Evolutionary conservation across 495 filamentous ascomycete genomes (phyloP).

Genomic region (Barbatosphaeria neglecta): DNA sequence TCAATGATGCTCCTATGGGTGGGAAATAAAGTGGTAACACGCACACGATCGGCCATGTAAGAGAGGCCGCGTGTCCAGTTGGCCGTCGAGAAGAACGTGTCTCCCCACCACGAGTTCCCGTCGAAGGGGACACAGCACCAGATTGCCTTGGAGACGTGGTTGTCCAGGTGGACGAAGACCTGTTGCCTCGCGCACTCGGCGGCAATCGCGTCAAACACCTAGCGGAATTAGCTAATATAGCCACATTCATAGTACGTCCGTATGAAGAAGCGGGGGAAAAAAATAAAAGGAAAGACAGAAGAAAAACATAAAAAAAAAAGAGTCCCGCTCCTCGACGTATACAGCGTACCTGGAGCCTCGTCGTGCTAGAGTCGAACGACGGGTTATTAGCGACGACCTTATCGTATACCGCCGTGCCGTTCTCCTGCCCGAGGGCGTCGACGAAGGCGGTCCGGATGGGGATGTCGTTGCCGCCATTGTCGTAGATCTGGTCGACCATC

Average conservation of each 20-base stretch:
- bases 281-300: too few relatives aligned
- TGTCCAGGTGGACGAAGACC: constrained; percentile 47
- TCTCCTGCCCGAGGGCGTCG: constrained; percentile 26
- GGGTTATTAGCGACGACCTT: constrained; percentile 35
- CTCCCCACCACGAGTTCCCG: constrained; percentile 48
- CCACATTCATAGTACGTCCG: too few relatives aligned
- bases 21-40: too few relatives aligned
- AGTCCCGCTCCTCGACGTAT: too few relatives aligned
- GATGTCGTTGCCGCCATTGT: constrained; percentile 34
- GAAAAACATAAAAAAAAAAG: too few relatives aligned
- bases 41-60: constrained; percentile 42
- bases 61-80: constrained; percentile 42
- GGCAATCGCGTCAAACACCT: constrained; percentile 40
- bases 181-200: constrained; percentile 32
- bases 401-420: constrained; percentile 28
- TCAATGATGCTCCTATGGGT: too few relatives aligned
- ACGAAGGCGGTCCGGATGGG: constrained; percentile 31
- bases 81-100: constrained; percentile 37
- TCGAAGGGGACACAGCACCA: constrained; percentile 46
- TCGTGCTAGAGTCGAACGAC: constrained; percentile 28
- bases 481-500: constrained; percentile 44
- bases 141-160: constrained; percentile 45
- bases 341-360: constrained; percentile 28
- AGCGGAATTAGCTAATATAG: background rate
- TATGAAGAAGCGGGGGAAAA: too few relatives aligned